Conservation (phyloP, 257 asterid genomes). For the Thymus quinquecostatus region DNA sequence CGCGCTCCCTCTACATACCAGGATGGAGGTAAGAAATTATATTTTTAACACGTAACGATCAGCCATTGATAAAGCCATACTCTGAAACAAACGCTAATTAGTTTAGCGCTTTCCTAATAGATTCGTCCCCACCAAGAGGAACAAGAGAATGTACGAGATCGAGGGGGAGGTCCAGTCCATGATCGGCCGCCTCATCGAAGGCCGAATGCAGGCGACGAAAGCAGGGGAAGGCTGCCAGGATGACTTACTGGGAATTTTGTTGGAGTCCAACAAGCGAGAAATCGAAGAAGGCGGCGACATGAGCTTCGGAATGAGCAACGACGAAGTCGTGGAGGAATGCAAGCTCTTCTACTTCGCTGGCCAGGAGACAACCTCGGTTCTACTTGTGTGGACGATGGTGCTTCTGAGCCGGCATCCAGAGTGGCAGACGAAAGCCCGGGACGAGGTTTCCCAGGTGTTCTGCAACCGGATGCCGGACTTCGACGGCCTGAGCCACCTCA, state of each 20-base stretch:
- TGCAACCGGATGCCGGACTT: constrained; percentile 25
- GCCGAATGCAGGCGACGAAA: constrained; percentile 41
- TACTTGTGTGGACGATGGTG: constrained; percentile 49
- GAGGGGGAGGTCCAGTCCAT: constrained; percentile 32
- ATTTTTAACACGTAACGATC: no score
- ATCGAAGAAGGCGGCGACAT: constrained; percentile 31
- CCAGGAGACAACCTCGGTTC: constrained; percentile 43
- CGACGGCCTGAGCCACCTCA: constrained; percentile 44
- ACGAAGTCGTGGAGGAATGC: constrained; percentile 49
- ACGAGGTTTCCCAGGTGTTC: constrained; percentile 42
- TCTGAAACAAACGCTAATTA: no score
- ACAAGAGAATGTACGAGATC: constrained; percentile 42
- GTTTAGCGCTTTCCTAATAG: no score
- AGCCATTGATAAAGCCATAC: no score
- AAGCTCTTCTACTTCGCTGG: constrained; percentile 55
- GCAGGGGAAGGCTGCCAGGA: constrained; percentile 24
- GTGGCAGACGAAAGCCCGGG: constrained; percentile 51
- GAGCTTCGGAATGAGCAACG: constrained; percentile 33
- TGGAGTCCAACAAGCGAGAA: constrained; percentile 43
- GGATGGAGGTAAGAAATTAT: constrained; percentile 34
- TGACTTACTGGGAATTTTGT: constrained; percentile 39
- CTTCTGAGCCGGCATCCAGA: constrained; percentile 34
- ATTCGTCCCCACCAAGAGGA: constrained; percentile 43
- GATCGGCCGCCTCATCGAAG: constrained; percentile 33
- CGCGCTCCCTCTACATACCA: constrained; percentile 32